These are phyloP conservation scores for Hippophae gyantsensis DNA, from an alignment of 306 rosid species.

Conservation along the genomic window DNA sequence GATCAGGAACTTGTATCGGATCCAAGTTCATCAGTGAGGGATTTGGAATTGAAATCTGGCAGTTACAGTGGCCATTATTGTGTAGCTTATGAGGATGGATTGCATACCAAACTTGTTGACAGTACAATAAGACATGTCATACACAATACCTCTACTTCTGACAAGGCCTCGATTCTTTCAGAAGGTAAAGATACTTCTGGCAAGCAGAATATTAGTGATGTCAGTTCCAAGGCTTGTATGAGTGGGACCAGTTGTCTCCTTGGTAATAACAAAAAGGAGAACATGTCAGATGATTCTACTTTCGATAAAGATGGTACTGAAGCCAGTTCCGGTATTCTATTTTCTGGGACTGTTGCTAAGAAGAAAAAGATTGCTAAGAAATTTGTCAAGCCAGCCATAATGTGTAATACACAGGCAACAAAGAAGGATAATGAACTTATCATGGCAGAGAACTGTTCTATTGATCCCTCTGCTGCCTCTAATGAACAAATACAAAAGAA, in stretches of 20 bases:
- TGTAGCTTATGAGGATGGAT: slow-evolving; percentile 3
- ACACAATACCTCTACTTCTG: slow-evolving; percentile 16
- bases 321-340: slow-evolving; percentile 21
- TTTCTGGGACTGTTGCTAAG: slow-evolving; percentile 32
- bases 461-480: slow-evolving; percentile 19
- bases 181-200: slow-evolving; percentile 16
- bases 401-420: slow-evolving; percentile 20
- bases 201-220: slow-evolving; percentile 15
- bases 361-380: slow-evolving; percentile 65
- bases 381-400: slow-evolving; percentile 44
- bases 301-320: slow-evolving; percentile 15
- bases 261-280: too few relatives aligned
- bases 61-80: slow-evolving; percentile 13
- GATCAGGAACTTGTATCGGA: slow-evolving; percentile 11
- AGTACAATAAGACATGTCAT: background rate
- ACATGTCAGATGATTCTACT: slow-evolving; percentile 4
- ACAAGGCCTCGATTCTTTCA: slow-evolving; percentile 16
- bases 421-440: slow-evolving; percentile 19
- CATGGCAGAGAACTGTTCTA: slow-evolving; percentile 14
- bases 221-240: slow-evolving; percentile 22
- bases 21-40: background rate
- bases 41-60: slow-evolving; percentile 15
- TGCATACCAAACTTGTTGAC: slow-evolving; percentile 7
- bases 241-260: slow-evolving; percentile 17
- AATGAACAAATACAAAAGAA: slow-evolving; percentile 12